Percentiles rank a stretch among this genome's conserved stretches.
These are phyloP conservation scores for Chamaenerion angustifolium DNA, from an alignment of 345 rosid genomes.

Conservation along the genomic window DNA sequence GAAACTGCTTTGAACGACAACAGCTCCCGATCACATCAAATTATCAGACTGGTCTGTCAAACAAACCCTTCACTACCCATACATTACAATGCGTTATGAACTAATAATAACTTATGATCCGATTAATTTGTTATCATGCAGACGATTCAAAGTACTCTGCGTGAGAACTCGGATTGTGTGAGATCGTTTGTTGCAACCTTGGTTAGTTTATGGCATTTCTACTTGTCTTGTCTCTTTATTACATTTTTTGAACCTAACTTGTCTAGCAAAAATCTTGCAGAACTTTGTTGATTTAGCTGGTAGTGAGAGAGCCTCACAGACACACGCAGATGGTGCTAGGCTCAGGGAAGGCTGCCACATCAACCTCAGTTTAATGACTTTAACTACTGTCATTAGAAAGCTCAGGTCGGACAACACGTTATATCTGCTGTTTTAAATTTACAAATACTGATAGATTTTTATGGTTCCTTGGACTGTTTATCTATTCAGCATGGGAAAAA, in stretches of 20 bases:
- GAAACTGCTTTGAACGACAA: conserved; percentile 96
- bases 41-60: conserved; percentile 76
- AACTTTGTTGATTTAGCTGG: conserved; percentile 99
- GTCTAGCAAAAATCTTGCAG: conserved; percentile 26
- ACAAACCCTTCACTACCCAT: neutral
- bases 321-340: conserved; percentile 90
- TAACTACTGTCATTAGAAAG: conserved; percentile 94
- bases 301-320: conserved; percentile 98
- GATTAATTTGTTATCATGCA: conserved; percentile 23
- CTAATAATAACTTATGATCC: conserved; percentile 4
- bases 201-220: conserved; percentile 29
- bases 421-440: neutral
- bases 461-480: conserved; percentile 1
- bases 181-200: conserved; percentile 91
- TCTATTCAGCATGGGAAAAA: conserved; percentile 67
- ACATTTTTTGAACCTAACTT: no score
- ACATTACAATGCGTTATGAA: neutral
- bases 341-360: conserved; percentile 99
- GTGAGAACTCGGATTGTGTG: conserved; percentile 89
- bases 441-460: neutral
- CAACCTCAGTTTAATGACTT: conserved; percentile 96
- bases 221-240: neutral
- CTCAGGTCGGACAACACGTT: conserved; percentile 41
- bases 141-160: conserved; percentile 84
- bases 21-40: conserved; percentile 96